A percentile compares a stretch with the other conserved stretches of the same genome.
Evolutionary conservation across 208 protist genomes (phyloP).

Genomic region (Trichomonas tenax): DNA sequence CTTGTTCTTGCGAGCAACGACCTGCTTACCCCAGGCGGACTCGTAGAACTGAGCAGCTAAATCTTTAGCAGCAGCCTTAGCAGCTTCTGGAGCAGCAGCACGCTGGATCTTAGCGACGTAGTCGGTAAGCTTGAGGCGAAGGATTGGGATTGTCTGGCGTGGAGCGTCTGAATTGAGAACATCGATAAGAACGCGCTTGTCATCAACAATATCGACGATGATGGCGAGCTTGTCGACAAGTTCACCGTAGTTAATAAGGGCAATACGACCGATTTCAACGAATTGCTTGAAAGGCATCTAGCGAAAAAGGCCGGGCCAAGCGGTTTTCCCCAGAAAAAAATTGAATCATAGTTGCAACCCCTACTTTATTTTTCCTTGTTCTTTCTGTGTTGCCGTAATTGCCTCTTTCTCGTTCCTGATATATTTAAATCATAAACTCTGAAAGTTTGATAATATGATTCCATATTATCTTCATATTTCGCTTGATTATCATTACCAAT

Average conservation of each 20-base stretch:
- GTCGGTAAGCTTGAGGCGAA: not conserved
- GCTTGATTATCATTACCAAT: too few relatives aligned
- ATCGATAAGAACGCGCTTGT: not conserved
- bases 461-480: too few relatives aligned
- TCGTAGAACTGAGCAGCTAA: not conserved
- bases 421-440: too few relatives aligned
- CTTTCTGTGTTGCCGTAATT: too few relatives aligned
- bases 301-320: not conserved
- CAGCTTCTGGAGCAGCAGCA: not conserved
- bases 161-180: not conserved
- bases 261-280: slow-evolving; percentile 29
- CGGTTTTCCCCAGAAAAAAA: not conserved
- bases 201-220: slow-evolving; percentile 30
- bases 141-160: not conserved
- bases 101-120: not conserved
- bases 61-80: not conserved
- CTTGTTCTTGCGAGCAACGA: not conserved
- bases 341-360: too few relatives aligned
- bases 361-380: too few relatives aligned
- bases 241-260: slow-evolving; percentile 29
- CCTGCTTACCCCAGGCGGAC: not conserved
- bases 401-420: too few relatives aligned
- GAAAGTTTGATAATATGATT: too few relatives aligned
- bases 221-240: slow-evolving; percentile 31
- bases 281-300: slow-evolving; percentile 18